Conservation (phyloP, 257 asterid genomes). For the Lavandula angustifolia region DNA sequence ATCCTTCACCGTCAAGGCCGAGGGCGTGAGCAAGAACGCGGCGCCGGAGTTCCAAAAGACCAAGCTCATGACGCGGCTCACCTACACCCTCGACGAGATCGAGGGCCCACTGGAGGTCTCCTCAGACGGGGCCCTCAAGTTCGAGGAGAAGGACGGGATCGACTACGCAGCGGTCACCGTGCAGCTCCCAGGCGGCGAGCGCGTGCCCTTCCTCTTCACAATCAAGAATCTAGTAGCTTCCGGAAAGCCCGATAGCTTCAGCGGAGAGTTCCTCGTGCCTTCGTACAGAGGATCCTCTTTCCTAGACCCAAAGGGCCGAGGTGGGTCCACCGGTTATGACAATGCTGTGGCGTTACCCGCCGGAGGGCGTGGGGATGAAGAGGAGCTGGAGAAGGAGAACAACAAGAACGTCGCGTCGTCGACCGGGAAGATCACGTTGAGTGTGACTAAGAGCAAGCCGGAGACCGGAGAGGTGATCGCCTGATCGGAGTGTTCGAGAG, state of each 20-base stretch:
- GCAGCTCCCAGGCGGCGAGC: constrained; percentile 98
- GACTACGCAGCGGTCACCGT: constrained; percentile 98
- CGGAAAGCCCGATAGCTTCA: constrained; percentile 70
- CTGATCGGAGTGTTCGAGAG: constrained; percentile 98
- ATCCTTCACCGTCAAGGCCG: constrained; percentile 96
- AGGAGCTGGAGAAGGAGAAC: constrained; percentile 89
- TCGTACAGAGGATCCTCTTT: constrained; percentile 97
- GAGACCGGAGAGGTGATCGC: constrained; percentile 94
- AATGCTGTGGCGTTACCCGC: constrained; percentile 98
- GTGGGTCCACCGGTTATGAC: constrained; percentile 97
- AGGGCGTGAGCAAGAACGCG: constrained; percentile 74
- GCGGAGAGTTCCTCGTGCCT: constrained; percentile 85
- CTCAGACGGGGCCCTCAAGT: constrained; percentile 71
- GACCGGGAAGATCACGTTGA: constrained; percentile 78
- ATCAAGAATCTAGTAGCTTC: constrained; percentile 91
- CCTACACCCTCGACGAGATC: constrained; percentile 96
- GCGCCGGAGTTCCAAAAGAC: constrained; percentile 88
- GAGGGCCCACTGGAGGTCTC: constrained; percentile 97
- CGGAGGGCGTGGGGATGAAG: constrained; percentile 98
- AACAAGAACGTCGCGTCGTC: constrained; percentile 69
- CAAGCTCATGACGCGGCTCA: constrained; percentile 95
- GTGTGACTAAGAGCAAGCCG: constrained; percentile 78
- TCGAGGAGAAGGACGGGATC: constrained; percentile 94
- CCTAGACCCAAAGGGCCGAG: constrained; percentile 99
- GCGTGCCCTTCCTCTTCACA: constrained; percentile 96